These are phyloP conservation scores for Pseudopithomyces maydicus DNA, from an alignment of 2,329 filamentous ascomycete species.

Conservation along the genomic window DNA sequence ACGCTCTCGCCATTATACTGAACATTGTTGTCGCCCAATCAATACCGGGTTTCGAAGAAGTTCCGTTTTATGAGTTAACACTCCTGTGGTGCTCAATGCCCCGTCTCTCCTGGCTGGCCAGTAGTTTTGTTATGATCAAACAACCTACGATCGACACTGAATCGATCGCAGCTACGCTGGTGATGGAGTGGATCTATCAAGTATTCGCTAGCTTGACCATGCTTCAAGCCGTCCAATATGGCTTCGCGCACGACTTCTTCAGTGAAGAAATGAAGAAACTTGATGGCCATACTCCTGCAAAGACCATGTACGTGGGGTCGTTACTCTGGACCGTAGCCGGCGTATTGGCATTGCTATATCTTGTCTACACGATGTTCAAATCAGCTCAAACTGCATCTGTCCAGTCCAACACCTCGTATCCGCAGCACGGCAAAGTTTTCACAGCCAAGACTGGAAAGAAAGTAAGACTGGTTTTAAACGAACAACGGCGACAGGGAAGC, in stretches of 20 bases:
- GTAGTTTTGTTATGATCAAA: conserved; percentile 17
- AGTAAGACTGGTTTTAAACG: background rate
- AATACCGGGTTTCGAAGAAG: conserved; percentile 25
- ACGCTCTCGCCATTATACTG: conserved; percentile 27
- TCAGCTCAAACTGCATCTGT: background rate
- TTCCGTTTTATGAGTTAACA: conserved; percentile 27
- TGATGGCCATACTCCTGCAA: conserved; percentile 20
- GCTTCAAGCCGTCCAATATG: conserved; percentile 33
- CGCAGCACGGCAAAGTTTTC: background rate
- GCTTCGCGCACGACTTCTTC: conserved; percentile 35
- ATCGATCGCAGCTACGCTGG: conserved; percentile 19
- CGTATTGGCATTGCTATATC: conserved; percentile 1
- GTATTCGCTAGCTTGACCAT: conserved; percentile 26
- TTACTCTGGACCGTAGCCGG: conserved; percentile 30
- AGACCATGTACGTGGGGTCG: conserved; percentile 37
- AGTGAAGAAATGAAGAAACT: conserved; percentile 14
- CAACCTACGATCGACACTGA: conserved; percentile 13
- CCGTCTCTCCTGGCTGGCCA: conserved; percentile 30
- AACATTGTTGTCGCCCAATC: conserved; percentile 27
- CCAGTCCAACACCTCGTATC: background rate
- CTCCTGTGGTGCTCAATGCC: conserved; percentile 42
- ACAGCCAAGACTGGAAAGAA: background rate
- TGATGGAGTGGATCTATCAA: conserved; percentile 34
- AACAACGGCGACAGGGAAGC: background rate
- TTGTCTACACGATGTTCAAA: background rate